Percentiles rank a stretch among this genome's conserved stretches.
Evolutionary conservation across 2,329 filamentous ascomycete species (phyloP).

Genomic region (Cercospora sojina): DNA sequence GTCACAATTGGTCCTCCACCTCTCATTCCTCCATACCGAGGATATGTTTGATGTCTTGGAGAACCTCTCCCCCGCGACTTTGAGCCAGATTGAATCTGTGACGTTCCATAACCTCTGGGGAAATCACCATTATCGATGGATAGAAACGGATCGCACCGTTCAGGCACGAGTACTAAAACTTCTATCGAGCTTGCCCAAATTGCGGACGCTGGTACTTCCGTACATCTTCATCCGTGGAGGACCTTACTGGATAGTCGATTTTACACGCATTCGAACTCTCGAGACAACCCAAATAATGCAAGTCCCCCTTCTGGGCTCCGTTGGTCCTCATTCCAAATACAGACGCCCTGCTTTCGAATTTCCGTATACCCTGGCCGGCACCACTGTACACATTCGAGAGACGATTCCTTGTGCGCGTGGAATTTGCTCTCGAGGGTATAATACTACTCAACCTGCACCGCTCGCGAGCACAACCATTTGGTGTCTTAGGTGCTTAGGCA

Average conservation of each 20-base stretch:
- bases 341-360: neutral
- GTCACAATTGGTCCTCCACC: neutral
- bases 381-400: neutral
- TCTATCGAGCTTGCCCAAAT: neutral
- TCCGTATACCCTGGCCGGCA: neutral
- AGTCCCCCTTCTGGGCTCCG: neutral
- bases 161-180: neutral
- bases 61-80: neutral
- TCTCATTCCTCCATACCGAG: neutral
- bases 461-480: neutral
- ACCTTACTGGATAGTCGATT: neutral
- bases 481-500: neutral
- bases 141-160: neutral
- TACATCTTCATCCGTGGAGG: neutral
- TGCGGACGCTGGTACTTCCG: neutral
- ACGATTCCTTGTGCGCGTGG: neutral
- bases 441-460: neutral
- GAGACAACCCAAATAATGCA: neutral
- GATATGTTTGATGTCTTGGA: neutral
- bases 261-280: neutral
- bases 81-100: neutral
- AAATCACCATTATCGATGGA: neutral
- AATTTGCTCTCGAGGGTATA: neutral
- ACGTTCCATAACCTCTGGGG: neutral
- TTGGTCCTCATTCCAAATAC: neutral